Evolutionary conservation across 2,329 filamentous ascomycete genomes (phyloP), one percentile per base, ranked within the genome.

Genomic region (Rhexocercosporidium sp.): DNA sequence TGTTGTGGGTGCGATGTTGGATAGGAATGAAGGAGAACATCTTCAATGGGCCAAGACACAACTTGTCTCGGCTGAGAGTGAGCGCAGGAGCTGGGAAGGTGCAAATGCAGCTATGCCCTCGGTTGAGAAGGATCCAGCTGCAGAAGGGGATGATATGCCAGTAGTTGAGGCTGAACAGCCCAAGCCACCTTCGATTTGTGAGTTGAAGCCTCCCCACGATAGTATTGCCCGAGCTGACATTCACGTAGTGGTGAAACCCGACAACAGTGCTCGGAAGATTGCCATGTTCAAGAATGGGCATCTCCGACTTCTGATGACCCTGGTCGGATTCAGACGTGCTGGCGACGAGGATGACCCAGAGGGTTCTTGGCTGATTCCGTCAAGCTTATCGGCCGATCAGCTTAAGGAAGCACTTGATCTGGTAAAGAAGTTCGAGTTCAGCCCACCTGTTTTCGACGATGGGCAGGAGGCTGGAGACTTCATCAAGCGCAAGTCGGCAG

Each of bases 211-310:
- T 37, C 20, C 18, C n/a, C 62, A 6, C 25, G 12, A 8, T 25
- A 1, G 1, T 7, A 46, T 20, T 9, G 16, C 22, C 3, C 37
- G 69, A 68, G 59, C 73, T 79, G 66, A 78, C 65, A 27, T 47
- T 8, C 49, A 14, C 61, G 53, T 47, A 76, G 70, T 73, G n/a
- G 66, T 75, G 39, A 74, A 76, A 70, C 63, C 91, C 0, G 88
- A 91, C 66, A 88, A 86, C 49, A 87, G 92, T 54, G 84, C 86
- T 59, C 88, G 89, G 47, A 88, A 89, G 60, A 85, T 85, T 25
- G 91, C 93, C 29, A 89, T 97, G 80, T 96, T 96, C 82, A 96
- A 93, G 76, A 96, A 98, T 78, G 90, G 92, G 11, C 90, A 95
- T 74, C 85, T 98, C 1, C 91, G 94, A 39, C 88, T 98, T 1